Evolutionary conservation across 2,329 filamentous ascomycete species (phyloP).

Genomic region (Aspergillus sergii): DNA sequence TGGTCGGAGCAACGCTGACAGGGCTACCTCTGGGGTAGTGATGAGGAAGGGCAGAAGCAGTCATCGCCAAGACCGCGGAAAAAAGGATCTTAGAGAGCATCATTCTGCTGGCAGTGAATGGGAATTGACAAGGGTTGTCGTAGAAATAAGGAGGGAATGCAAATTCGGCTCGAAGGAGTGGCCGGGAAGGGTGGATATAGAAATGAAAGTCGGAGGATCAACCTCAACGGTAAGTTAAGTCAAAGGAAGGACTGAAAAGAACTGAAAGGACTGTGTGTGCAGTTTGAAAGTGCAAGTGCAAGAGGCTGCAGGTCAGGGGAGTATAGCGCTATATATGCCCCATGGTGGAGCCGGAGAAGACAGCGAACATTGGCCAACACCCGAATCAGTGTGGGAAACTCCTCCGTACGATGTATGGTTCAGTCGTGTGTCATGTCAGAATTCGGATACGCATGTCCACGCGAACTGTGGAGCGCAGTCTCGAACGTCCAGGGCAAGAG

Average conservation of each 20-base stretch:
- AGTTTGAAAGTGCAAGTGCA: neutral
- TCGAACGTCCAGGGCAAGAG: neutral
- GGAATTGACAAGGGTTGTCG: neutral
- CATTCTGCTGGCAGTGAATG: slow-evolving; percentile 1
- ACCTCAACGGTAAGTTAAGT: neutral
- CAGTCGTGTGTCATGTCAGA: neutral
- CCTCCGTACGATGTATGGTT: too few species aligned
- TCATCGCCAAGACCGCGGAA: slow-evolving; percentile 12
- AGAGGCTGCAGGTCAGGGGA: neutral
- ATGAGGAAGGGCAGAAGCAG: slow-evolving; percentile 12
- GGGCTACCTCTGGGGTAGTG: slow-evolving; percentile 2
- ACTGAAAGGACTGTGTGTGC: neutral
- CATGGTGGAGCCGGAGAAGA: neutral
- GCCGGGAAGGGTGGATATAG: neutral
- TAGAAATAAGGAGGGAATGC: neutral
- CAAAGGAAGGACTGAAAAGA: neutral
- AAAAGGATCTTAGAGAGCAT: slow-evolving; percentile 17
- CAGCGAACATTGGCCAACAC: neutral
- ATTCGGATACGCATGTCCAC: neutral
- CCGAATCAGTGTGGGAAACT: too few species aligned
- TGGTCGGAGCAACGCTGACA: slow-evolving; percentile 1
- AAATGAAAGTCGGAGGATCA: neutral
- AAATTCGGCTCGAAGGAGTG: neutral
- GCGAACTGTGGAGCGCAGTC: neutral
- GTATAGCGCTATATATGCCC: neutral